These are phyloP conservation scores for Zygosaccharomyces bisporus DNA, from an alignment of 805 yeast species.

Conservation along the genomic window DNA sequence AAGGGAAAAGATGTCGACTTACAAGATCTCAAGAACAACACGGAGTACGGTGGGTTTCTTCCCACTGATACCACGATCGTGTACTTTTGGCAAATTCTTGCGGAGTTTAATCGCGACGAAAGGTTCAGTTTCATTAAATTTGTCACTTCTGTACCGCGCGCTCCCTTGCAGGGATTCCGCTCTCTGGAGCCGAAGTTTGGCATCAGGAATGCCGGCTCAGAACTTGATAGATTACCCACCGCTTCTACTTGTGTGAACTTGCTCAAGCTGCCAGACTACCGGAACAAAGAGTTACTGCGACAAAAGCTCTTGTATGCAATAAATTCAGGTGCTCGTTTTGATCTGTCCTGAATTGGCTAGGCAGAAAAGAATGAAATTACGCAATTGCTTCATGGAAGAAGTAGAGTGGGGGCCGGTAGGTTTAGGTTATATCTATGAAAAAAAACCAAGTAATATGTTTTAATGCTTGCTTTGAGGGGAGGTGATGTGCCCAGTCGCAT, in stretches of 20 bases:
- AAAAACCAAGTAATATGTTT: too few species aligned
- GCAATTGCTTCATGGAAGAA: not conserved
- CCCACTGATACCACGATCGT: constrained; percentile 55
- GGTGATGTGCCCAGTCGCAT: too few species aligned
- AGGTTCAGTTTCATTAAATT: constrained; percentile 69
- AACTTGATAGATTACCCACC: constrained; percentile 67
- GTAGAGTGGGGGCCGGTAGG: not conserved
- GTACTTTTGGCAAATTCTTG: constrained; percentile 71
- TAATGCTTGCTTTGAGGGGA: too few species aligned
- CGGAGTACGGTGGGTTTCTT: constrained; percentile 61
- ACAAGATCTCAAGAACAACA: constrained; percentile 59
- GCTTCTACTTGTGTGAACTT: constrained; percentile 92
- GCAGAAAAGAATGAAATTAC: not conserved
- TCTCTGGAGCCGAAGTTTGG: constrained; percentile 76
- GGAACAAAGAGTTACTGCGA: constrained; percentile 51
- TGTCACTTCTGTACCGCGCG: constrained; percentile 88
- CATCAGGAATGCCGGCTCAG: constrained; percentile 61
- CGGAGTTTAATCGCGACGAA: constrained; percentile 62
- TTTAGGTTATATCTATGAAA: not conserved
- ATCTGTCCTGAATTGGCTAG: constrained; percentile 48
- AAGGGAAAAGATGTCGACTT: constrained; percentile 67
- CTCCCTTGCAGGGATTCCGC: constrained; percentile 84
- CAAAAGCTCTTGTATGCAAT: constrained; percentile 74
- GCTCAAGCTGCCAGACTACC: constrained; percentile 80
- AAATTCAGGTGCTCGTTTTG: constrained; percentile 81